Evolutionary conservation across 2,329 filamentous ascomycete genomes (phyloP), one percentile per base, ranked within the genome.

Genomic region (Nothophoma quercina): DNA sequence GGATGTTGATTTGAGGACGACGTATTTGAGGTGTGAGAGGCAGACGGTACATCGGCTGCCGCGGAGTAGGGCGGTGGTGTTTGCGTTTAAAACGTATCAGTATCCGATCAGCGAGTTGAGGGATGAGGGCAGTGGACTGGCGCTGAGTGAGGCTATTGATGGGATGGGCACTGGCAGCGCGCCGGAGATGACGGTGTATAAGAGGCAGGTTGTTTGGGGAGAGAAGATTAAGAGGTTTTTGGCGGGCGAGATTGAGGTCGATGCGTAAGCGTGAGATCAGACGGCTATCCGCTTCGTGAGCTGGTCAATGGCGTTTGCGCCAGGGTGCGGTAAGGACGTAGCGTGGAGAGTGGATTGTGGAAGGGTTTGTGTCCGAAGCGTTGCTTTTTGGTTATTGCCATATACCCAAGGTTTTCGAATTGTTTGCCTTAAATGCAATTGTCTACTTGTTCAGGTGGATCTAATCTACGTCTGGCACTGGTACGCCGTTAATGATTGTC

Each of bases 401-500:
- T 39, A 48, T 48, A 48, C 43, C 43, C 43, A 28, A 26, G 38
- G 50, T 22, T 26, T 39, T 39, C 33, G 33, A 48, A 48, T 8
- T 33, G 43, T 47, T 48, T 44, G 50, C 50, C 50, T 39, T 38
- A 39, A 23, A 34, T 30, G 16, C 33, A 7, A 21, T 23, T 18
- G 15, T 16, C 18, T 36, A 16, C 4, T 23, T 25, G 3, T 23
- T 22, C 3, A 32, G 7, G 13, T 30, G 7, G 6, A 10, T 46
- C n/a, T 49, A 85, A 69, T 86, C 83, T 32, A 85, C 75, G 63
- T 92, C 88, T 4, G 89, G 89, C 28, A 93, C 85, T 1, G 90
- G 89, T 64, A 93, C 72, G 50, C 91, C 89, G 66, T 93, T 85
- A 39, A 90, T 83, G 53, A 95, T 79, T 78, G 87, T 90, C 75